Conservation (phyloP, 371 early-diverging fungal species). For the Capillidium heterosporum region DNA sequence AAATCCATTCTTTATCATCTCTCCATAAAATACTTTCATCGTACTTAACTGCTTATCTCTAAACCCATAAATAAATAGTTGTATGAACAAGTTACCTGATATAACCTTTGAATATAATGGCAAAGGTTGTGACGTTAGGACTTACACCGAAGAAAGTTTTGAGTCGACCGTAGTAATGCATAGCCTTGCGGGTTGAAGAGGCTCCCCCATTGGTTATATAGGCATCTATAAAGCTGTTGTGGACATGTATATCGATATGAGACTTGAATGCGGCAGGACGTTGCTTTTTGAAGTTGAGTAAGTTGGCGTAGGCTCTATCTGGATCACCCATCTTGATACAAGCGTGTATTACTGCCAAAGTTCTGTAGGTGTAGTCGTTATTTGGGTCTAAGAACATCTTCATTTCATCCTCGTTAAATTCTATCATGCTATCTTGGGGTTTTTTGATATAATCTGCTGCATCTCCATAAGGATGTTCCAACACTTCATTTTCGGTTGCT, state of each 20-base stretch:
- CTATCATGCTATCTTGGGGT: no score
- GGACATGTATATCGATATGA: constrained; percentile 44
- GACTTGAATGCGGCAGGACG: constrained; percentile 48
- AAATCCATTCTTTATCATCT: constrained; percentile 32
- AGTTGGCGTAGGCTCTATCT: constrained; percentile 56
- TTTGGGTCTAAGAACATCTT: neutral
- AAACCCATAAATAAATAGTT: neutral
- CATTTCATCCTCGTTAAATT: no score
- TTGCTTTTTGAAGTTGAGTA: constrained; percentile 39
- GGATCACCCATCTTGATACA: constrained; percentile 52
- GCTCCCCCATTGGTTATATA: constrained; percentile 27
- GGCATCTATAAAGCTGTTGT: constrained; percentile 68
- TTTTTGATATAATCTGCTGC: no score
- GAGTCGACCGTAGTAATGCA: constrained; percentile 56
- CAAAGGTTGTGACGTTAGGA: constrained; percentile 51
- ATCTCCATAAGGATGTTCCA: no score
- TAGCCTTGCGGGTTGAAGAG: constrained; percentile 35
- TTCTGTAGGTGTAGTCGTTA: neutral
- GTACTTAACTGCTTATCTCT: constrained; percentile 30
- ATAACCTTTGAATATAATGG: constrained; percentile 50
- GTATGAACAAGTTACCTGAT: constrained; percentile 26
- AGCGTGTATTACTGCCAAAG: constrained; percentile 47
- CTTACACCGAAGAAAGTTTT: constrained; percentile 22
- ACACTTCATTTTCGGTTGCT: no score
- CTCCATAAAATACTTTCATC: constrained; percentile 36